Percentiles rank a stretch among this genome's conserved stretches.
These are phyloP conservation scores for Phytophthora agathidicida DNA, from an alignment of 352 stramenopile genomes.

Conservation along the genomic window DNA sequence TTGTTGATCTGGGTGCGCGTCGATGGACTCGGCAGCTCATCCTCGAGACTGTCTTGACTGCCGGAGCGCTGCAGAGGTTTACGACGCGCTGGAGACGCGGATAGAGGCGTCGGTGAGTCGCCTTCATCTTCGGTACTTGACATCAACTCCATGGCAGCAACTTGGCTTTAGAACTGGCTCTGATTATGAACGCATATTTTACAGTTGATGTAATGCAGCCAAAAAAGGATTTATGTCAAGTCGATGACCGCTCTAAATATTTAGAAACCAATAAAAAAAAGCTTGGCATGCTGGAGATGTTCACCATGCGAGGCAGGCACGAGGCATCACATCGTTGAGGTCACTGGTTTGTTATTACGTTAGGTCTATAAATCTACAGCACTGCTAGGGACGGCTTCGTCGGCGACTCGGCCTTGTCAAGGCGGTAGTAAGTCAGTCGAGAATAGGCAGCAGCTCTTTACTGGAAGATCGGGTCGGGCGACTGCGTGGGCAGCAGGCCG, in stretches of 20 bases:
- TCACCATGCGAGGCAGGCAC: neutral
- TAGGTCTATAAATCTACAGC: conserved; percentile 44
- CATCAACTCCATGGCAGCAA: conserved; percentile 54
- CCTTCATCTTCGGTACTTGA: conserved; percentile 68
- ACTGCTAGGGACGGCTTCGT: conserved; percentile 13
- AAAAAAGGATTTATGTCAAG: neutral
- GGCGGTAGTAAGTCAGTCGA: too few species aligned
- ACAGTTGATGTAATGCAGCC: too few species aligned
- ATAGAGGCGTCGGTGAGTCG: conserved; percentile 6
- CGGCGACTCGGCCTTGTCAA: too few species aligned
- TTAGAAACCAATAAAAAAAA: too few species aligned
- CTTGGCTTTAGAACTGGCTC: neutral
- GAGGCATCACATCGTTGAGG: conserved; percentile 7
- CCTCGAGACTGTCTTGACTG: conserved; percentile 25
- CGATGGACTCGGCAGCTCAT: conserved; percentile 17
- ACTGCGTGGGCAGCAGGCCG: conserved; percentile 96
- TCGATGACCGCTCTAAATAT: too few species aligned
- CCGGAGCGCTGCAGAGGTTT: neutral
- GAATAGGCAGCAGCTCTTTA: conserved; percentile 32
- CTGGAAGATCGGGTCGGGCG: conserved; percentile 86
- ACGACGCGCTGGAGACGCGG: neutral
- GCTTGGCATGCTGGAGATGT: too few species aligned
- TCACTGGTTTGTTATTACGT: conserved; percentile 39
- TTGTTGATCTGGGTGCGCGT: neutral
- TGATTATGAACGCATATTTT: conserved; percentile 9